Percentiles rank a stretch among this genome's conserved stretches.
These are phyloP conservation scores for Aegilops bicornis DNA, from an alignment of 176 grass and related monocot species.

Conservation along the genomic window DNA sequence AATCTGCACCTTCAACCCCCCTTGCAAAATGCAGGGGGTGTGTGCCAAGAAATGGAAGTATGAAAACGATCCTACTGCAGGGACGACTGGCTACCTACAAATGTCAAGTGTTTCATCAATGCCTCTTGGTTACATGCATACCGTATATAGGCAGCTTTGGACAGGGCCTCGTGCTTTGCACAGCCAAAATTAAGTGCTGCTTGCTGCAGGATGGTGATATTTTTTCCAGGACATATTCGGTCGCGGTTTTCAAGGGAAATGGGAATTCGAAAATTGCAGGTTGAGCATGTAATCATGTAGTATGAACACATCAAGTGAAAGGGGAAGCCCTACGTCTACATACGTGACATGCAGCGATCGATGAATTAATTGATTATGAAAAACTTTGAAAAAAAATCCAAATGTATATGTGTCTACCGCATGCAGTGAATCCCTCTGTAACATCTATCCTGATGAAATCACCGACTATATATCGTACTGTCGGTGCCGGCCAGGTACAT, in stretches of 20 bases:
- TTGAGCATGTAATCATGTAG: neutral
- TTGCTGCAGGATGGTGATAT: neutral
- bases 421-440: neutral
- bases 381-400: neutral
- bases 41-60: neutral
- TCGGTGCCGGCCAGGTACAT: neutral
- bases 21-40: constrained; percentile 7
- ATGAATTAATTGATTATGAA: neutral
- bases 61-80: constrained; percentile 18
- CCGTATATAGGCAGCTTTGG: neutral
- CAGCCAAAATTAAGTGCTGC: constrained; percentile 14
- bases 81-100: constrained; percentile 1
- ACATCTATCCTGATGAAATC: neutral
- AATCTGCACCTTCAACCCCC: constrained; percentile 20
- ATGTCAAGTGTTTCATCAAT: constrained; percentile 19
- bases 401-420: neutral
- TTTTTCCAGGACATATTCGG: neutral
- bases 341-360: neutral
- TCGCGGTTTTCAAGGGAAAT: neutral
- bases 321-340: neutral
- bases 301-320: neutral
- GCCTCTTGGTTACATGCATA: constrained; percentile 10
- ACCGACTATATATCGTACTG: neutral
- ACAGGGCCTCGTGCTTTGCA: constrained; percentile 11
- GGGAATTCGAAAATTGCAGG: neutral